Evolutionary conservation across 331 rosid species (phyloP).

Genomic region (Arachis monticola): DNA sequence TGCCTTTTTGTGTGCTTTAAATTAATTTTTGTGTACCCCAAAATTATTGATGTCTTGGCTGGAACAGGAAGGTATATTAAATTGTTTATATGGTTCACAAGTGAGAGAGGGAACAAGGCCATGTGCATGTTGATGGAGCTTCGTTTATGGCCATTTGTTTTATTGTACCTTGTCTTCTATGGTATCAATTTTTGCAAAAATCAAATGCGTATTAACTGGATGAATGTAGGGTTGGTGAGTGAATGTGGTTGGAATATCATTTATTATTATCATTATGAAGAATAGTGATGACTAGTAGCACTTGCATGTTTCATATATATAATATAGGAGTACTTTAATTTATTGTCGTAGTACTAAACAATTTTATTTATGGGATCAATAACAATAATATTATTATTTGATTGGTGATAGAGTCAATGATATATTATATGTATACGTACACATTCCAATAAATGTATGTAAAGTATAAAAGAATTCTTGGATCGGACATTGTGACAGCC

Average conservation of each 20-base stretch:
- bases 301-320: constrained; percentile 28
- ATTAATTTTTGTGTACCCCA: constrained; percentile 19
- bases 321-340: neutral
- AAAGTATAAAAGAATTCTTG: constrained; percentile 53
- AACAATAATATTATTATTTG: constrained; percentile 18
- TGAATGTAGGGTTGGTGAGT: constrained; percentile 51
- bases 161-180: constrained; percentile 44
- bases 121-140: constrained; percentile 81
- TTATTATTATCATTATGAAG: constrained; percentile 1
- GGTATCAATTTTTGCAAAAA: constrained; percentile 28
- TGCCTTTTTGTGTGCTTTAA: constrained; percentile 5
- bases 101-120: constrained; percentile 73
- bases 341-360: no score
- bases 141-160: constrained; percentile 60
- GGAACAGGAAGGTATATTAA: constrained; percentile 47
- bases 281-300: constrained; percentile 5
- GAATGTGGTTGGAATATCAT: constrained; percentile 47
- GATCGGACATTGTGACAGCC: constrained; percentile 69
- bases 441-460: constrained; percentile 26
- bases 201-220: constrained; percentile 45
- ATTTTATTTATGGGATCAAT: constrained; percentile 26
- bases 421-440: constrained; percentile 5
- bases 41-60: constrained; percentile 40
- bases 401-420: constrained; percentile 33
- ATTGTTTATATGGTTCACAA: constrained; percentile 43